phyloP scores from a whole-genome alignment of 306 rosid genomes.

The Neltuma alba region DNA sequence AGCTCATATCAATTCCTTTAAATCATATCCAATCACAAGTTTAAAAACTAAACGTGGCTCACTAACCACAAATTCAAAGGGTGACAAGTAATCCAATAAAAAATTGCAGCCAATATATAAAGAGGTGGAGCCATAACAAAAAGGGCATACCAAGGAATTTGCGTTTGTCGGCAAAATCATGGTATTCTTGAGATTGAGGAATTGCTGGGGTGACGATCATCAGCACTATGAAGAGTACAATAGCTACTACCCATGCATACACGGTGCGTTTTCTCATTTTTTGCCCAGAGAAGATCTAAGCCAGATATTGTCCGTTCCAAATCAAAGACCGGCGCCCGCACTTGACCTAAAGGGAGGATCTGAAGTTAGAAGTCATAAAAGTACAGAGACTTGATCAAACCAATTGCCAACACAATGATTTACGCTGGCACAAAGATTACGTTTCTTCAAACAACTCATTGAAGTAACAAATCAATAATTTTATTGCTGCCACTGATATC shows the following conservation, averaged over 20 bases:
- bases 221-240: conserved; percentile 55
- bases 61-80: not conserved
- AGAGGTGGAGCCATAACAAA: not conserved
- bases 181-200: conserved; percentile 83
- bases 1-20: not conserved
- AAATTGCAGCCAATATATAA: not conserved
- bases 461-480: not conserved
- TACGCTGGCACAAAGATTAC: not conserved
- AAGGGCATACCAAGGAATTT: conserved; percentile 52
- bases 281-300: not conserved
- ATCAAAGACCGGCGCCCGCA: not conserved
- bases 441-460: not conserved
- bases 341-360: not conserved
- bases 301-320: not conserved
- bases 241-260: conserved; percentile 54
- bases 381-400: not conserved
- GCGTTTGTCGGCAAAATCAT: conserved; percentile 84
- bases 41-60: not conserved
- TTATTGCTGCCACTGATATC: not conserved
- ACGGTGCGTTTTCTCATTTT: conserved; percentile 52
- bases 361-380: not conserved
- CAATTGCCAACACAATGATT: not conserved
- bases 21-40: conserved; percentile 14
- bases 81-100: not conserved
- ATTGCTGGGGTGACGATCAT: conserved; percentile 75